Evolutionary conservation across 2,329 filamentous ascomycete species (phyloP), one percentile per base, ranked within the genome.

Genomic region (Lasiodiplodia hormozganensis): DNA sequence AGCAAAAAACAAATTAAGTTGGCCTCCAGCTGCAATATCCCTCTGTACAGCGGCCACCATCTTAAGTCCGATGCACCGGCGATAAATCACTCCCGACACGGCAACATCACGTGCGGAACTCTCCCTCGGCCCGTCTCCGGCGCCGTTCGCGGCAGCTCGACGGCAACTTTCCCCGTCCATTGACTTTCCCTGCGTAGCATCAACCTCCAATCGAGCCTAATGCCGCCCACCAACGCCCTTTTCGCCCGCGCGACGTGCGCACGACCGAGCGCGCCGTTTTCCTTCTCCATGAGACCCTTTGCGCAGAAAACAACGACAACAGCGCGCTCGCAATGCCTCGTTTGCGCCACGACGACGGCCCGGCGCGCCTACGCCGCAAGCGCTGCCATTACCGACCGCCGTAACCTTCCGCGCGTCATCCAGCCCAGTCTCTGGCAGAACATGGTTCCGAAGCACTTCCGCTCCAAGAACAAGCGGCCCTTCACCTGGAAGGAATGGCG

Each of bases 341-440:
- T 62, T 12, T 36, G 56, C 54, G 51, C 40, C 28, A 38, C 62
- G n/a, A 21, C 43, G 11, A 21, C 43, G 2, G 10, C 43, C 43
- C 43, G 43, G 14, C 75, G 74, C 54, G 76, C 69, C 21, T 53
- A 51, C 65, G 76, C 31, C 60, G 25, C 56, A 16, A 43, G 40
- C 23, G 25, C 60, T 49, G 31, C 18, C n/a, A 11, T 47, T 18
- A 18, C 43, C 49, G 52, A 69, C 6, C 76, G 74, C 43, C 43
- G n/a, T n/a, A 8, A 47, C 14, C 71, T 78, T 14, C 79, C 79
- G 1, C 78, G 78, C 53, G 73, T 81, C 28, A 69, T 76, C 1
- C 76, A 76, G 65, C 78, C 79, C 62, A 75, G 72, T 34, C 76
- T 80, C 71, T 81, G 79, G 79, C 68, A 71, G 16, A 74, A 75